Conservation (phyloP, 1,284 basidiomycete genomes). For the Amylostereum areolatum region DNA sequence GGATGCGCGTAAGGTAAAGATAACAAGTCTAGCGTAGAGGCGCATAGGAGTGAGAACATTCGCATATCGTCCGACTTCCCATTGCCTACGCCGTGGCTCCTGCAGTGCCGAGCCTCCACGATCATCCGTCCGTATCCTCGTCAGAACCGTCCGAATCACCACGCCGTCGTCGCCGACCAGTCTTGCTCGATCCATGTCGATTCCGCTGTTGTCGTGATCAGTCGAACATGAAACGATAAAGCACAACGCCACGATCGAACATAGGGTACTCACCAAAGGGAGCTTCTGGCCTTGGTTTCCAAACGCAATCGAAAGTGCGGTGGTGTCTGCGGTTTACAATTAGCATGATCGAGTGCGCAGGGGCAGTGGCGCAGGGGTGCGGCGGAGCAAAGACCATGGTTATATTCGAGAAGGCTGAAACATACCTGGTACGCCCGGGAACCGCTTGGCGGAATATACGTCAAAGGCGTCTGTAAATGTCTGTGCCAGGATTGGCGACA, state of each 20-base stretch:
- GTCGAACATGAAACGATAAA: slow-evolving; percentile 11
- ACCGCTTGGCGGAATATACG: slow-evolving; percentile 90
- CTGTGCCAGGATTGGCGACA: slow-evolving; percentile 75
- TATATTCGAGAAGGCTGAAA: slow-evolving; percentile 10
- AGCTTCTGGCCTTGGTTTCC: slow-evolving; percentile 89
- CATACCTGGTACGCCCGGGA: slow-evolving; percentile 86
- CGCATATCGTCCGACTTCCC: too few species aligned
- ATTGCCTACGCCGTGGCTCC: too few species aligned
- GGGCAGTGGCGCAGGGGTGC: background rate
- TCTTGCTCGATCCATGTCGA: slow-evolving; percentile 55
- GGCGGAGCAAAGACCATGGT: slow-evolving; percentile 2
- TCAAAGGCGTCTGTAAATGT: slow-evolving; percentile 83
- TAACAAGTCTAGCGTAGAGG: slow-evolving; percentile 1
- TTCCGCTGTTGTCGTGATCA: slow-evolving; percentile 46
- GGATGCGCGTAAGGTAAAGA: too few species aligned
- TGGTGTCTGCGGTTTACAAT: slow-evolving; percentile 54
- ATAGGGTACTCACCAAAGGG: slow-evolving; percentile 57
- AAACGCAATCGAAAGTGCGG: slow-evolving; percentile 85
- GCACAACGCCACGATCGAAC: slow-evolving; percentile 3
- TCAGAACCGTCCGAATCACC: slow-evolving; percentile 41
- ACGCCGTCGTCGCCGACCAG: slow-evolving; percentile 38
- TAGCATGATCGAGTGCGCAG: background rate
- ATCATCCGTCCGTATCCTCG: slow-evolving; percentile 41
- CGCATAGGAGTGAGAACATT: background rate
- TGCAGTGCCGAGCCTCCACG: too few species aligned